A percentile compares a stretch with the other conserved stretches of the same genome.
Evolutionary conservation across 202 grass and related monocot species (phyloP).

Genomic region (Hordeum pubiflorum): DNA sequence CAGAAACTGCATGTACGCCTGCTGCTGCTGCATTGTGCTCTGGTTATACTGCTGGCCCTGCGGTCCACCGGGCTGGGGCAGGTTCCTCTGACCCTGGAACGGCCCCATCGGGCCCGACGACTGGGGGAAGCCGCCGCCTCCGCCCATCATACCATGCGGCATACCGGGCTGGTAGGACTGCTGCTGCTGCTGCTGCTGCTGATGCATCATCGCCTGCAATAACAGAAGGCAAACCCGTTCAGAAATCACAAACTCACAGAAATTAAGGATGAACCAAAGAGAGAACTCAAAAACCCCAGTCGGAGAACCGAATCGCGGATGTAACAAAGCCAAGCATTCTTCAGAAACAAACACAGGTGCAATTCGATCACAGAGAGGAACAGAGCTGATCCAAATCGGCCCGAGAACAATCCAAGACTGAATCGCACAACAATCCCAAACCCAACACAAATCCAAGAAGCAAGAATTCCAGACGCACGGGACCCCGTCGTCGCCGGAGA

Average conservation of each 20-base stretch:
- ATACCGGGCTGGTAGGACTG: constrained; percentile 34
- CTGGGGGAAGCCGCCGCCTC: constrained; percentile 40
- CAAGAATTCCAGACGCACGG: not conserved
- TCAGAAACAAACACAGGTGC: not conserved
- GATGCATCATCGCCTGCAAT: constrained; percentile 49
- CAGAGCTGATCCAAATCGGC: not conserved
- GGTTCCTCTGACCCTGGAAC: constrained; percentile 46
- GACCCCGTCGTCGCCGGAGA: not conserved
- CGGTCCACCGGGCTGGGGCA: constrained; percentile 18
- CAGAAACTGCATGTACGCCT: constrained; percentile 65
- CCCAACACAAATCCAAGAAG: not conserved
- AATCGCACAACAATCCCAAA: not conserved
- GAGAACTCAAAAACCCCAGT: not conserved
- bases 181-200: constrained; percentile 42
- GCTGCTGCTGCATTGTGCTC: constrained; percentile 56
- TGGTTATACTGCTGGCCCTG: constrained; percentile 40
- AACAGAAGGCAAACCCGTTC: not conserved
- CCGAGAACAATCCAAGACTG: not conserved
- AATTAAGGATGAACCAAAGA: not conserved
- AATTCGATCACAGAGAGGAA: not conserved
- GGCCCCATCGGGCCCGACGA: constrained; percentile 18
- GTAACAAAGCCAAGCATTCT: not conserved
- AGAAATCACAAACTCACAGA: not conserved
- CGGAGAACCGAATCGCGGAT: not conserved
- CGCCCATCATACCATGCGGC: constrained; percentile 38